Conservation (phyloP, 495 filamentous ascomycete genomes). For the Paragyromitra xinjiangensis region DNA sequence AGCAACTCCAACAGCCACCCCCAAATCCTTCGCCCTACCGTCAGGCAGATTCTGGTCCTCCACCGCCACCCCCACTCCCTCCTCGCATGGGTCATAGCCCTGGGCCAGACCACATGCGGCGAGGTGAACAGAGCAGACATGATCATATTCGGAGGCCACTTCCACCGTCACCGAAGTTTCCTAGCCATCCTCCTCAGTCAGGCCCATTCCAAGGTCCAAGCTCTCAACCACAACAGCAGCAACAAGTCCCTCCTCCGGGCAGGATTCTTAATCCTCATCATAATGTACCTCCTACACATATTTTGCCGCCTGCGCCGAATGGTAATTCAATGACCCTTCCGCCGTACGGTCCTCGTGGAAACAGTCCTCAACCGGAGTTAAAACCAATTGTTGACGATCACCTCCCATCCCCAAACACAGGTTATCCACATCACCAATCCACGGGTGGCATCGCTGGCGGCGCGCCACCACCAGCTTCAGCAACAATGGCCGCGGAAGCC, state of each 20-base stretch:
- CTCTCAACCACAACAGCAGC: slow-evolving; percentile 67
- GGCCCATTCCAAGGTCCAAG: slow-evolving; percentile 59
- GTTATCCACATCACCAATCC: slow-evolving; percentile 78
- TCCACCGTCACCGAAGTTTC: slow-evolving; percentile 71
- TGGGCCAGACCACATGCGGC: slow-evolving; percentile 62
- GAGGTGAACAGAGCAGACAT: slow-evolving; percentile 75
- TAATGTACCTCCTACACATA: slow-evolving; percentile 58
- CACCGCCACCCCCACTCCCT: slow-evolving; percentile 71
- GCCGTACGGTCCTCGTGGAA: slow-evolving; percentile 60
- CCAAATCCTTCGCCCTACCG: slow-evolving; percentile 74
- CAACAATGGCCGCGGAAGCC: slow-evolving; percentile 76
- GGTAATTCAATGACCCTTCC: slow-evolving; percentile 61
- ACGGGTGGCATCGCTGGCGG: slow-evolving; percentile 77
- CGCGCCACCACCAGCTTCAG: slow-evolving; percentile 76
- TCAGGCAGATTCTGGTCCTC: slow-evolving; percentile 72
- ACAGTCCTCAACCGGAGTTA: slow-evolving; percentile 83
- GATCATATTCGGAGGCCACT: slow-evolving; percentile 62
- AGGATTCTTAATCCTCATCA: slow-evolving; percentile 74
- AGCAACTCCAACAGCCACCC: slow-evolving; percentile 57
- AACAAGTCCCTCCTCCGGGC: slow-evolving; percentile 61
- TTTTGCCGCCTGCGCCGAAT: slow-evolving; percentile 67
- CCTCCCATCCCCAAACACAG: slow-evolving; percentile 81
- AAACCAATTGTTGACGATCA: slow-evolving; percentile 86
- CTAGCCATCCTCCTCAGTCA: slow-evolving; percentile 53
- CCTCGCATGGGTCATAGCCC: slow-evolving; percentile 63